Conservation (phyloP, 345 rosid genomes). For the Odontarrhena argentea region DNA sequence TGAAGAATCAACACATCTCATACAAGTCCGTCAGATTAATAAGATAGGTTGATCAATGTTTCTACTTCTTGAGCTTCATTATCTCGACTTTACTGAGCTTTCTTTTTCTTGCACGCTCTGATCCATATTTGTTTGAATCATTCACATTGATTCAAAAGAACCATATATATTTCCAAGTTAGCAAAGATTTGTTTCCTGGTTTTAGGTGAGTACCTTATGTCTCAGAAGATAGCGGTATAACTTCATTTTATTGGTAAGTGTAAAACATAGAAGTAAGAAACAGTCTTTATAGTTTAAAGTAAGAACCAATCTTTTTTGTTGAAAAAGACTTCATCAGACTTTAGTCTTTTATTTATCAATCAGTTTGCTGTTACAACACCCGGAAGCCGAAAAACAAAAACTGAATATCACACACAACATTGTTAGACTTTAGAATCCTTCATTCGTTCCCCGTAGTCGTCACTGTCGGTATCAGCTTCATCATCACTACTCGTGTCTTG, state of each 20-base stretch:
- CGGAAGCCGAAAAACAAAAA: slow-evolving; percentile 20
- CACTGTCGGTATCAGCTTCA: slow-evolving; percentile 42
- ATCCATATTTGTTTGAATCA: slow-evolving; percentile 28
- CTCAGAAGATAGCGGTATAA: slow-evolving; percentile 4
- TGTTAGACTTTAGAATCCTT: slow-evolving; percentile 55
- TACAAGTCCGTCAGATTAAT: slow-evolving; percentile 84
- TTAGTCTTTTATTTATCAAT: slow-evolving; percentile 40
- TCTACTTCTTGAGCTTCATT: slow-evolving; percentile 28
- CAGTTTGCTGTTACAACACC: slow-evolving; percentile 41
- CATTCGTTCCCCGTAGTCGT: slow-evolving; percentile 30
- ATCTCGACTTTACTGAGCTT: slow-evolving; percentile 7
- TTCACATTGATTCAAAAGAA: slow-evolving; percentile 24
- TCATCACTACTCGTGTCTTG: slow-evolving; percentile 33
- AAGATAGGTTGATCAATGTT: slow-evolving; percentile 48
- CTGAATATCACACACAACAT: slow-evolving; percentile 17
- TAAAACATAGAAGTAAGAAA: not conserved
- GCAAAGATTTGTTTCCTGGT: slow-evolving; percentile 15
- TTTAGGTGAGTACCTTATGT: slow-evolving; percentile 6
- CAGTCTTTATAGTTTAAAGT: not conserved
- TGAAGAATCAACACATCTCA: slow-evolving; percentile 84
- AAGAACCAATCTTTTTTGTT: slow-evolving; percentile 13
- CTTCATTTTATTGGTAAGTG: slow-evolving; percentile 16
- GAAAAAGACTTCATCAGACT: slow-evolving; percentile 33
- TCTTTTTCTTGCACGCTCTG: slow-evolving; percentile 14
- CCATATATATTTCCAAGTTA: slow-evolving; percentile 29